Percentiles rank a stretch among this genome's conserved stretches.
phyloP scores from a whole-genome alignment of 345 rosid species.

The Durio zibethinus region DNA sequence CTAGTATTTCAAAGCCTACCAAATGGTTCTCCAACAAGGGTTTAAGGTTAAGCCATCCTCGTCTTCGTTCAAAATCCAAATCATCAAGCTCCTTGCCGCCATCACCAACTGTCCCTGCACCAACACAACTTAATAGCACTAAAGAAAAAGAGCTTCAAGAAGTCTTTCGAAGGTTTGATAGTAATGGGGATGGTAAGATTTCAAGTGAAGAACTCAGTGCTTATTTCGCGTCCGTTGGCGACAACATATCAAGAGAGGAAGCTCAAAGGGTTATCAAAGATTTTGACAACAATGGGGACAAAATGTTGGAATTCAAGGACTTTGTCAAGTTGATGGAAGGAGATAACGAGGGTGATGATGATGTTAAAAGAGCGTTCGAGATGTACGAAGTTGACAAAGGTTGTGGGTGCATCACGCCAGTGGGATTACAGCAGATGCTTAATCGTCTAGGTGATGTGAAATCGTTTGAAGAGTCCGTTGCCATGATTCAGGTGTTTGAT shows the following conservation, averaged over 20 bases:
- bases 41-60: neutral
- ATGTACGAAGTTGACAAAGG: conserved; percentile 86
- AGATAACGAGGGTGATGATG: conserved; percentile 36
- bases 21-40: conserved; percentile 16
- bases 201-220: conserved; percentile 64
- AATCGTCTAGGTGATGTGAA: conserved; percentile 61
- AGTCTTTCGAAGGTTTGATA: conserved; percentile 68
- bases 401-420: conserved; percentile 70
- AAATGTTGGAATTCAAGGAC: conserved; percentile 59
- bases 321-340: conserved; percentile 57
- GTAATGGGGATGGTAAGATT: conserved; percentile 70
- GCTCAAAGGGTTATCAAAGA: conserved; percentile 56
- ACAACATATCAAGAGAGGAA: conserved; percentile 53
- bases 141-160: conserved; percentile 42
- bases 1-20: neutral
- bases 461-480: conserved; percentile 65
- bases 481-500: conserved; percentile 79
- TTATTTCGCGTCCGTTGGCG: conserved; percentile 72
- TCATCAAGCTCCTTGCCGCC: neutral
- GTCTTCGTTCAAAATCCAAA: conserved; percentile 2
- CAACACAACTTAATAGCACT: neutral
- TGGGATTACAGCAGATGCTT: conserved; percentile 72
- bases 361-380: conserved; percentile 70
- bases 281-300: conserved; percentile 65
- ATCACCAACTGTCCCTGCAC: neutral